phyloP scores from a whole-genome alignment of 208 protist species.

The Leishmania turanica region DNA sequence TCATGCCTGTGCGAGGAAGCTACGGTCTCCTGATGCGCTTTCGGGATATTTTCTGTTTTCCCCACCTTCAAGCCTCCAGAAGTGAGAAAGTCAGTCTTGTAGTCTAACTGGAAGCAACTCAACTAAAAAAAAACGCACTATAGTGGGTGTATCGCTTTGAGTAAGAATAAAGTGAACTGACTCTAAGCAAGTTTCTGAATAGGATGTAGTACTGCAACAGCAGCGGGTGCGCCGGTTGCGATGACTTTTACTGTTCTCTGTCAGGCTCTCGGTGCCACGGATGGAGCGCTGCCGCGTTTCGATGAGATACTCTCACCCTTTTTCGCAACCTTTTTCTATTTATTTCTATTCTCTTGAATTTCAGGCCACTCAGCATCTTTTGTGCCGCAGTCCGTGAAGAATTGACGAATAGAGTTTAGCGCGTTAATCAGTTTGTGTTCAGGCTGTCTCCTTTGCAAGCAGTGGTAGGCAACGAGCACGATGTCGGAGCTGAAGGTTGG shows the following conservation, averaged over 20 bases:
- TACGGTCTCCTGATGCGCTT: not conserved
- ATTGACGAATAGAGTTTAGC: not conserved
- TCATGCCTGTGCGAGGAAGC: not conserved
- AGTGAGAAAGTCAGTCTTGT: not conserved
- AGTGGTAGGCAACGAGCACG: not conserved
- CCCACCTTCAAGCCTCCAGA: not conserved
- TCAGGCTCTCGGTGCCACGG: not conserved
- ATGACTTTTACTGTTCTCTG: not conserved
- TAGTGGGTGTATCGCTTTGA: not conserved
- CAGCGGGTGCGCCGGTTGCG: not conserved
- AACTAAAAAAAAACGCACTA: not conserved
- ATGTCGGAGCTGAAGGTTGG: constrained; percentile 50
- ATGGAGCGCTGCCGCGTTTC: too few relatives aligned
- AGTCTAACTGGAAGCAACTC: not conserved
- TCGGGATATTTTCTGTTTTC: not conserved
- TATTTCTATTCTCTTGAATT: not conserved
- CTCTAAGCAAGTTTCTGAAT: not conserved
- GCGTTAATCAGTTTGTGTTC: not conserved
- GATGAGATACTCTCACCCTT: too few relatives aligned
- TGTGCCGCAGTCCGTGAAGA: not conserved
- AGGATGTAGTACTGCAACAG: not conserved
- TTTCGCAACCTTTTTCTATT: too few relatives aligned
- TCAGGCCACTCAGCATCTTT: not conserved
- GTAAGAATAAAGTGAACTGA: not conserved
- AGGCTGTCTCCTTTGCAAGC: not conserved